Percentiles rank a stretch among this genome's conserved stretches.
phyloP scores from a whole-genome alignment of 495 filamentous ascomycete species.

The Trichoderma asperelloides region DNA sequence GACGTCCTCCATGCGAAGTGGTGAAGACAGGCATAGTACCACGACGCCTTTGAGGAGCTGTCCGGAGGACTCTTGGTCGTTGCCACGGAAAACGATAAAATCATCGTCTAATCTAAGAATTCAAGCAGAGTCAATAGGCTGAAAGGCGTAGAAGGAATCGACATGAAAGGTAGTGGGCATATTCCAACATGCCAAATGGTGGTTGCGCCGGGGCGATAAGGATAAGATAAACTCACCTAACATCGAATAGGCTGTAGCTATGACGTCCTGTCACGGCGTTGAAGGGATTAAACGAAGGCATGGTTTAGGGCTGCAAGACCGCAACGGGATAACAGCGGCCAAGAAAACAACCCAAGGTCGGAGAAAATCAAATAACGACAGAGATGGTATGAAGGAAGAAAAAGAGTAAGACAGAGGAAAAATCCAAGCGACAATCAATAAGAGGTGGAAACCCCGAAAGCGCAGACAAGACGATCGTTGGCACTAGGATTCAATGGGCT shows the following conservation, averaged over 20 bases:
- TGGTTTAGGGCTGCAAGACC: conserved; percentile 16
- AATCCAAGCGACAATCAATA: neutral
- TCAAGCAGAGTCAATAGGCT: neutral
- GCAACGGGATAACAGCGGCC: neutral
- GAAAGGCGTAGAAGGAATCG: neutral
- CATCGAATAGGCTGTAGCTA: conserved; percentile 42
- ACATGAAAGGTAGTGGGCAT: neutral
- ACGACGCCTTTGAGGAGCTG: conserved; percentile 65
- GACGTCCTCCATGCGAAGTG: conserved; percentile 62
- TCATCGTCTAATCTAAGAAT: conserved; percentile 62
- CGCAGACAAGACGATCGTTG: neutral
- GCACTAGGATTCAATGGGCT: conserved; percentile 3
- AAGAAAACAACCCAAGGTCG: neutral
- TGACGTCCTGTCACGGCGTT: conserved; percentile 31
- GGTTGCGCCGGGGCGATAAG: neutral
- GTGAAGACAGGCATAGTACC: conserved; percentile 62
- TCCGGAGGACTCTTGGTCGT: conserved; percentile 64
- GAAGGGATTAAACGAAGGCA: conserved; percentile 46
- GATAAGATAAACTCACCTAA: conserved; percentile 34
- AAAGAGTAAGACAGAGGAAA: neutral
- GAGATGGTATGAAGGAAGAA: neutral
- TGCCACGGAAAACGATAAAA: conserved; percentile 70
- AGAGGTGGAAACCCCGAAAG: neutral
- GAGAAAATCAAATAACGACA: neutral
- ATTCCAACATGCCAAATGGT: neutral